Base-by-base conservation (phyloP, 1,139 yeast species). In the Meyerozyma sp. region DNA sequence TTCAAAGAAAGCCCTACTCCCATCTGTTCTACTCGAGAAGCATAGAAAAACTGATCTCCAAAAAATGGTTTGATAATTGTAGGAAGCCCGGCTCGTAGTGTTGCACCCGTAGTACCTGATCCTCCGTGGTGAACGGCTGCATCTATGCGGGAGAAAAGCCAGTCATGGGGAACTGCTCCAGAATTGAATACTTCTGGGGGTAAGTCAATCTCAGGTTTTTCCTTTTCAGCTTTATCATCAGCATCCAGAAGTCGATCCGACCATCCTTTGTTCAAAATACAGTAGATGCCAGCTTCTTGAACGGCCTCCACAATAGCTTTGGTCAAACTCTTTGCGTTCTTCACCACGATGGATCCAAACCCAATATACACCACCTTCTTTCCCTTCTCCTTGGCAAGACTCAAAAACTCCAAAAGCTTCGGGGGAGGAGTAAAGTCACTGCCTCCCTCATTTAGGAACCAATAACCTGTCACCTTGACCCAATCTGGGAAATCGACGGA, bases 101-200 rank as follows among this genome's bases (percentile, higher is more conserved):
- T 77, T 0, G 97, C 96, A 9, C 98, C 98, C 0, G 98, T 90
- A 0, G 98, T 89, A 1, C 98, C 98, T 0, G 96, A 85, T 0
- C 98, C 98, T 32, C 98, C 98, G 62, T 91, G 98, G 57, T 91
- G 98, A 4, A 91, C 96, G 0, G 95, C 96, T 0, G 93, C 97
- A 63, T 91, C 96, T 37, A 93, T 71, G 50, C 79, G 81, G 0
- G 93, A 86, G 63, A 91, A 91, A 38, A 91, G 68, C 98, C 98
- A 93, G 61, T 90, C 96, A 60, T 91, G 98, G 1, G 97, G 96
- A 18, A 88, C 72, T 10, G 83, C 62, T 4, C 93, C 93, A 10
- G 87, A 68, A 50, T 80, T 81, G 58, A 67, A 86, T 3, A 91
- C 76, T 49, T 82, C 81, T 0, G 72, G 68, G 0, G 96, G 96